Evolutionary conservation across 129 eudicot genomes (phyloP), one percentile per base, ranked within the genome.

Genomic region (Oenanthe sinensis): DNA sequence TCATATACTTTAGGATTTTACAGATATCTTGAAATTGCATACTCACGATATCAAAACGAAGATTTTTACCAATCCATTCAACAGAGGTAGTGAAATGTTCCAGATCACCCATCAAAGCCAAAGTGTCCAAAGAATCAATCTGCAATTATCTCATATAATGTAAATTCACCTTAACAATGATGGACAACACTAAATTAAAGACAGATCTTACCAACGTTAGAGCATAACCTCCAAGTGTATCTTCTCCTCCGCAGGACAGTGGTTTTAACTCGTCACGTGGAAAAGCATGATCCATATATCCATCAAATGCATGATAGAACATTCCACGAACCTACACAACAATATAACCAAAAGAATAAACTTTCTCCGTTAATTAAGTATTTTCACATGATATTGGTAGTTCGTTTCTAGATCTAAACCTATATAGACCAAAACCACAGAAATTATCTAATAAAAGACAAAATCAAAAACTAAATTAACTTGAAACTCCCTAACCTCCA

Each of bases 21-120:
- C 63, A 19, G 47, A 81, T 46, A 42, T 67, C 70, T 70, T 28
- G 60, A 63, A 85, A 83, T 48, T 54, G 49, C 80, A 77, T 82
- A 93, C 98, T 93, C 87, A 93, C 98, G 62, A 96, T 92, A 91
- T 92, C 97, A 86, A 96, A 96, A 83, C 95, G 92, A 81, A 96
- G 87, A 87, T 92, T 96, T 92, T 89, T 92, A 85, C 95, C 89
- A 86, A 96, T 90, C 99, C 99, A 96, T 87, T 96, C 99, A 76
- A 96, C 97, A 65, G 99, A 91, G 24, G 91, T 52, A 62, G 90
- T 75, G 79, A 96, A 96, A 17, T 89, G 91, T 49, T 96, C 97
- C 74, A 81, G 79, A 69, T 96, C 97, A 48, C 97, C 99, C 82
- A 96, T 92, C 85, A 96, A 86, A 82, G 93, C 97, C 86, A 96